Base-by-base conservation (phyloP, 2,329 filamentous ascomycete species). In the Thelonectria discophora region DNA sequence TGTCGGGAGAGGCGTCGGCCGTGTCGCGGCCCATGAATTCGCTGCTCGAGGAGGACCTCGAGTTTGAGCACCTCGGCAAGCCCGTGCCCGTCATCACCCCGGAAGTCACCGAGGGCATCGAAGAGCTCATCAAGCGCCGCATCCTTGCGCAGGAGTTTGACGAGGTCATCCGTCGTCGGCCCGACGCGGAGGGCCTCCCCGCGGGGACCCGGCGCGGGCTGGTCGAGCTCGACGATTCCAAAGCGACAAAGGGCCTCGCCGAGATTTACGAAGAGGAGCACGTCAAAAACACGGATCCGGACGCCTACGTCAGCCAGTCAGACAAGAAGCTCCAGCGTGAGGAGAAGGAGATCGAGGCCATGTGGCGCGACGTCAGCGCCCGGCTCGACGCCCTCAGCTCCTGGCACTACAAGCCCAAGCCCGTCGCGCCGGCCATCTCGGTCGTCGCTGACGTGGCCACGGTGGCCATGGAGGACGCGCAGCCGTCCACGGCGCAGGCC, bases 221-320 rank as follows among this genome's bases (percentile, higher is more conserved):
- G 37, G 84, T 94, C 62, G 90, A 94, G 65, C 82, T 98, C 11
- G 91, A 96, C 71, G 94, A 98, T 76, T 90, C 84, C 69, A 97
- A 97, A 78, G 86, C 89, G n/a, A 87, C 90, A 73, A 90, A 97
- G 77, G 89, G 92, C 65, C 86, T 99, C 12, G 94, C 93, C 0
- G 94, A 97, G 71, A 84, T 97, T 52, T 99, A 98, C 80, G 95
- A 98, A 78, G 90, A 95, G 73, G 94, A 98, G 69, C 92, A 97
- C 76, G 82, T 94, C 64, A 90, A 91, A 74, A 84, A 86, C 55
- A 86, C 86, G 2, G 91, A 97, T 76, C 90, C 93, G 3, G 87
- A 88, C 65, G 89, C 86, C 37, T 97, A 93, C 73, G 86, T 95
- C 62, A 93, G 92, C 76, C 87, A 89, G 68, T 87, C 90, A 34